Evolutionary conservation across 805 yeast species (phyloP), one percentile per base, ranked within the genome.

Genomic region (Cyberlindnera petersonii): DNA sequence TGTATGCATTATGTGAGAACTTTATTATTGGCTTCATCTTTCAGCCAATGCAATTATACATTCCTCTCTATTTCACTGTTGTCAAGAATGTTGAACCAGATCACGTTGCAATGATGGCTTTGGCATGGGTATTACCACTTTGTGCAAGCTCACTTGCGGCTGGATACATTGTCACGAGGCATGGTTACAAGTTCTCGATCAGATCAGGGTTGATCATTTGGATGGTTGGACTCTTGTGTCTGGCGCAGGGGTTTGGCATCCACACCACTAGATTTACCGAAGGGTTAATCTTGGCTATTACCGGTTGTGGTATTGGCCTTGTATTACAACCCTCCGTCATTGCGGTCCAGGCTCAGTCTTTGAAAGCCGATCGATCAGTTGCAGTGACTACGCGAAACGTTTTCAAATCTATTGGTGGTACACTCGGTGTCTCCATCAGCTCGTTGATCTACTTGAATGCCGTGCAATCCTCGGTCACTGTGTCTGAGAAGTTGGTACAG

Each of bases 311-410:
- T 0, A 61, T 68, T 9, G 82, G 56, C 2, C 38, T 45, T 14
- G 48, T 41, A 1, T 43, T 53, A n/a, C 54, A 48, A 22, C 51
- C 58, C 2, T 43, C 53, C 4, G 39, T 52, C 9, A 66, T 77
- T 11, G 82, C 79, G 0, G 66, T 71, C 9, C 82, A 77, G 48
- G 78, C 79, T 1, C 76, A 74, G 43, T 62, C 76, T 13, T 58
- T 47, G 16, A 66, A 67, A 35, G 60, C 68, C 1, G 82, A 79
- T 41, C 54, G 82, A 30, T 77, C 83, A 0, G 77, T 76, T 10
- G 76, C 76, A 2, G 74, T 77, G 5, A 66, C 80, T 2, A 63
- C 77, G 2, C 63, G 84, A 52, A 77, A 76, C 47, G 75, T 77
- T 16, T 50, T 74, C 37, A 59, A 82, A 34, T 66, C 80, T 0